Evolutionary conservation across 2,329 filamentous ascomycete species (phyloP).

Genomic region (Aspergillus sp.): DNA sequence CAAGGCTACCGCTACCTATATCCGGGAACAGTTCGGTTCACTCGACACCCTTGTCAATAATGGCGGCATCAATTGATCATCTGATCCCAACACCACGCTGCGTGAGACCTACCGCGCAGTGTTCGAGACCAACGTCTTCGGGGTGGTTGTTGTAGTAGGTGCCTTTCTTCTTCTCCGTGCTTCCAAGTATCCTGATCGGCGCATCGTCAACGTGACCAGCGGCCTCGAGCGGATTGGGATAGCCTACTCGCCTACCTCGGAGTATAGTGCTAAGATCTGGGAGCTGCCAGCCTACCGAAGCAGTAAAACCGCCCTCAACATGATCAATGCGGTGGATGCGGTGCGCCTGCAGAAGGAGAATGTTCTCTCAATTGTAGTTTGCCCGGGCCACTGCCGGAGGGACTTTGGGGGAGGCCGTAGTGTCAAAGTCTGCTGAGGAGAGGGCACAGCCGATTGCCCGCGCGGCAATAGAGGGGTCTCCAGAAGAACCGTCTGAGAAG

Average conservation of each 20-base stretch:
- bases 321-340: constrained; percentile 9
- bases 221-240: constrained; percentile 11
- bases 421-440: background rate
- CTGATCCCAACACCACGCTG: constrained; percentile 4
- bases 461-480: background rate
- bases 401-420: background rate
- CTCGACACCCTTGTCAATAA: background rate
- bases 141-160: background rate
- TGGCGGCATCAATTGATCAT: background rate
- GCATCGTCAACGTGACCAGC: constrained; percentile 12
- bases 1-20: background rate
- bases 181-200: constrained; percentile 7
- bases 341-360: background rate
- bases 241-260: background rate
- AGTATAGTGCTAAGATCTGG: constrained; percentile 4
- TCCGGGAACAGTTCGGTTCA: background rate
- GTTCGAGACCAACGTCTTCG: constrained; percentile 11
- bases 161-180: constrained; percentile 10
- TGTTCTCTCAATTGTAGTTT: background rate
- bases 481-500: background rate
- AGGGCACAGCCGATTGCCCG: background rate
- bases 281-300: constrained; percentile 7
- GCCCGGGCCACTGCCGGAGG: background rate
- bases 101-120: constrained; percentile 6
- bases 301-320: constrained; percentile 12